Conservation (phyloP, 306 rosid genomes). For the Canavalia ensiformis region DNA sequence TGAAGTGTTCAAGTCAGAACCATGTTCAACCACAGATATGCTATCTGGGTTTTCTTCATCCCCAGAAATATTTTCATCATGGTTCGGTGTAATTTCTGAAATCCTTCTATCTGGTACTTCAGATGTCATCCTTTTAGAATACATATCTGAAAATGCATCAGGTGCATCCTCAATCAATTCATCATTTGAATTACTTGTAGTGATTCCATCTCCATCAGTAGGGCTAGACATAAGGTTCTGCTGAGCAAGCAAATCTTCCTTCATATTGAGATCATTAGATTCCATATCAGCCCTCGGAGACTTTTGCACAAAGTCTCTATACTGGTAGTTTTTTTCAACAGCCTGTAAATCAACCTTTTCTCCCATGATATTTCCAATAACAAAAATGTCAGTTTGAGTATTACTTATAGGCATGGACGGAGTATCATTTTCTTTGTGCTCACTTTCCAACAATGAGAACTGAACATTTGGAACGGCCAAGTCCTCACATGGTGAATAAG, state of each 20-base stretch:
- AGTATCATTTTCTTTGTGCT: slow-evolving; percentile 51
- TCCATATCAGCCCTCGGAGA: slow-evolving; percentile 55
- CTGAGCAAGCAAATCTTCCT: slow-evolving; percentile 56
- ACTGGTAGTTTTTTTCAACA: slow-evolving; percentile 50
- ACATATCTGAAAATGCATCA: slow-evolving; percentile 48
- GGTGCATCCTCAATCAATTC: slow-evolving; percentile 60
- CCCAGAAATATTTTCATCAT: slow-evolving; percentile 52
- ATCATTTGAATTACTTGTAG: slow-evolving; percentile 52
- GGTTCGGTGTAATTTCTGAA: slow-evolving; percentile 48
- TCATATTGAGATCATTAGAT: slow-evolving; percentile 53
- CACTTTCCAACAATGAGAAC: slow-evolving; percentile 49
- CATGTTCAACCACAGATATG: slow-evolving; percentile 55
- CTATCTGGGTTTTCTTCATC: slow-evolving; percentile 50
- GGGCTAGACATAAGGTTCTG: slow-evolving; percentile 50
- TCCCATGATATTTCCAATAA: slow-evolving; percentile 47
- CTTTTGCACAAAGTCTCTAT: slow-evolving; percentile 47
- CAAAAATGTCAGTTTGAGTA: slow-evolving; percentile 54
- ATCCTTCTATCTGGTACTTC: slow-evolving; percentile 49
- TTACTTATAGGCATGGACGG: slow-evolving; percentile 45
- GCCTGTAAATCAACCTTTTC: slow-evolving; percentile 52
- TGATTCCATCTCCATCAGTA: slow-evolving; percentile 49
- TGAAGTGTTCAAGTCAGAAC: slow-evolving; percentile 49
- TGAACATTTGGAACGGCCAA: slow-evolving; percentile 50
- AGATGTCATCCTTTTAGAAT: slow-evolving; percentile 59
- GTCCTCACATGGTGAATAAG: slow-evolving; percentile 49